Evolutionary conservation across 1,284 basidiomycete genomes (phyloP).

Genomic region (Phlebopus sp.): DNA sequence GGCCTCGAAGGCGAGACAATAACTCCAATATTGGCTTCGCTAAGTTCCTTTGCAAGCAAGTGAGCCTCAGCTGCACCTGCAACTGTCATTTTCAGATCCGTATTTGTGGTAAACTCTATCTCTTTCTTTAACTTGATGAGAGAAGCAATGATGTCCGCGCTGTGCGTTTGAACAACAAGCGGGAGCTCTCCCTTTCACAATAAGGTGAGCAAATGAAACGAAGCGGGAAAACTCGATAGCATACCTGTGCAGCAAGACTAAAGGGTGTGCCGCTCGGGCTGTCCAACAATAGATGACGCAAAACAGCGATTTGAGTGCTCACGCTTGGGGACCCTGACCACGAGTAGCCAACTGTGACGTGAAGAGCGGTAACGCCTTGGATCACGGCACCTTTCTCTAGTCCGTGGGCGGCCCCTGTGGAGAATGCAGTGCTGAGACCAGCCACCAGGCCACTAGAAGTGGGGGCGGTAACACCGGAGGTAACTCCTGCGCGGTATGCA

Average conservation of each 20-base stretch:
- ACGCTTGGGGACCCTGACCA: slow-evolving; percentile 43
- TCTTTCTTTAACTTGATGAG: slow-evolving; percentile 78
- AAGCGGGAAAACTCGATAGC: slow-evolving; percentile 1
- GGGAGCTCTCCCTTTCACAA: slow-evolving; percentile 46
- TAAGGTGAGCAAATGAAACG: not conserved
- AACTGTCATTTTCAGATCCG: slow-evolving; percentile 53
- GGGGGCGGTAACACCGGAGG: slow-evolving; percentile 63
- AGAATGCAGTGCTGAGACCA: slow-evolving; percentile 67
- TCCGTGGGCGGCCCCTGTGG: slow-evolving; percentile 59
- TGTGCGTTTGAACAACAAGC: slow-evolving; percentile 55
- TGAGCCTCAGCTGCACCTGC: slow-evolving; percentile 76
- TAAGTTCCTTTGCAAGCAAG: slow-evolving; percentile 73
- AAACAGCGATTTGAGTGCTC: slow-evolving; percentile 61
- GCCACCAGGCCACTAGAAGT: slow-evolving; percentile 53
- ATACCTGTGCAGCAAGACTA: slow-evolving; percentile 41
- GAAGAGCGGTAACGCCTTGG: slow-evolving; percentile 68
- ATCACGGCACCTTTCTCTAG: slow-evolving; percentile 68
- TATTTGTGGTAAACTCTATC: slow-evolving; percentile 46
- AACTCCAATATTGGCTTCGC: slow-evolving; percentile 69
- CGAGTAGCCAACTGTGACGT: slow-evolving; percentile 54
- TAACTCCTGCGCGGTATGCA: slow-evolving; percentile 65
- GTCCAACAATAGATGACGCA: slow-evolving; percentile 63
- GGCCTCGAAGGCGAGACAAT: slow-evolving; percentile 61
- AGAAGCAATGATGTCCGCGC: slow-evolving; percentile 78
- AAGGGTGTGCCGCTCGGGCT: slow-evolving; percentile 50